Percentiles rank a stretch among this genome's conserved stretches.
Conservation (phyloP, 202 grass and related monocot genomes). For the Digitaria exilis region DNA sequence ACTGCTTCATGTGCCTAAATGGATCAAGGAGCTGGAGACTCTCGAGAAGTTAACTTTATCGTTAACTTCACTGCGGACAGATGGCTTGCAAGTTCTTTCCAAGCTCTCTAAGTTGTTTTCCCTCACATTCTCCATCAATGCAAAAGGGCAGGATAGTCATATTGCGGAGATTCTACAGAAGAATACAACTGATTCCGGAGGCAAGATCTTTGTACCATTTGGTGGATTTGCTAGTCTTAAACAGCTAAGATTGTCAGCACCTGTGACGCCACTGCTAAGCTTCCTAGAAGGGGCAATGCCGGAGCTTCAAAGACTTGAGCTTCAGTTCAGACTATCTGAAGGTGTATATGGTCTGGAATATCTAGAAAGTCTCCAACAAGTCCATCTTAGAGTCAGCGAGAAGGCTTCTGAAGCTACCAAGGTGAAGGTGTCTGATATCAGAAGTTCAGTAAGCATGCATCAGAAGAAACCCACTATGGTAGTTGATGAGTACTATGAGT, state of each 20-base stretch:
- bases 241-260: not conserved
- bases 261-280: not conserved
- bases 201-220: not conserved
- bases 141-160: not conserved
- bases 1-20: not conserved
- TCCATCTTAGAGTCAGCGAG: not conserved
- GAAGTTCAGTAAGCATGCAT: not conserved
- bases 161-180: not conserved
- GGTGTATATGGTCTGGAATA: conserved; percentile 1
- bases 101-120: not conserved
- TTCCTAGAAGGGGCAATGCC: conserved; percentile 20
- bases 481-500: conserved; percentile 29
- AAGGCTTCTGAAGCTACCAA: not conserved
- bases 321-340: not conserved
- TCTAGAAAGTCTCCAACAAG: not conserved
- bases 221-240: not conserved
- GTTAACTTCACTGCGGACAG: not conserved
- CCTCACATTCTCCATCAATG: not conserved
- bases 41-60: conserved; percentile 20
- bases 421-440: not conserved
- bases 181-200: not conserved
- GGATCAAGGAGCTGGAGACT: not conserved
- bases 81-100: not conserved
- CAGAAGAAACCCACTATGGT: not conserved
- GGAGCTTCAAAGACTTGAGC: conserved; percentile 2